A percentile compares a stretch with the other conserved stretches of the same genome.
Evolutionary conservation across 768 basidiomycete species (phyloP).

Genomic region (Boletus tylopilopsis): DNA sequence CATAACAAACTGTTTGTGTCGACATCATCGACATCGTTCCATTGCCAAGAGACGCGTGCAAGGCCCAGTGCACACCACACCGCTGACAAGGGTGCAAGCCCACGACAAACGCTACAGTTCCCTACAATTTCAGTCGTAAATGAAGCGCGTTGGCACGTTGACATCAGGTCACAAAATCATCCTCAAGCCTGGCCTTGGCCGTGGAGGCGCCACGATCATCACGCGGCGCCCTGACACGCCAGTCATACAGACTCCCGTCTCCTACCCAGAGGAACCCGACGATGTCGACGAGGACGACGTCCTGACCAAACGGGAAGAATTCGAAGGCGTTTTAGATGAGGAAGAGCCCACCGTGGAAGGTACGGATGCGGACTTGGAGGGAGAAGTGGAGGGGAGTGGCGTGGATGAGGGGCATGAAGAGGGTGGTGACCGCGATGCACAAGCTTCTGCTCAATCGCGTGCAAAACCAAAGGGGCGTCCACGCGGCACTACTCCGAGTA

Average conservation of each 20-base stretch:
- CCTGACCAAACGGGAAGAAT: conserved; percentile 30
- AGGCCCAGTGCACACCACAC: no score
- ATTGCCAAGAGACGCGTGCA: no score
- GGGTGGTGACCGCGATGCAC: conserved; percentile 34
- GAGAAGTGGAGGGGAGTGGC: conserved; percentile 32
- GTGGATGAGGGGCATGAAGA: conserved; percentile 29
- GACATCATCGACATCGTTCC: no score
- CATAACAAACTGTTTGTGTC: conserved; percentile 14
- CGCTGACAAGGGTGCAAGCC: neutral
- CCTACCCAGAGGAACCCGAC: conserved; percentile 21
- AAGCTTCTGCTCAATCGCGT: conserved; percentile 32
- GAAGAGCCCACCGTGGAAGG: conserved; percentile 30
- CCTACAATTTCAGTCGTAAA: neutral
- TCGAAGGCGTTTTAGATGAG: conserved; percentile 27
- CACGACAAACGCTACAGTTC: neutral
- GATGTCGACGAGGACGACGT: conserved; percentile 25
- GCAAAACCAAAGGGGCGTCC: conserved; percentile 38
- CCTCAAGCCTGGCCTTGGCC: conserved; percentile 36
- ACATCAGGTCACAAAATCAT: conserved; percentile 36
- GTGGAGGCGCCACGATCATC: conserved; percentile 25
- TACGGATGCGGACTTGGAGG: conserved; percentile 26
- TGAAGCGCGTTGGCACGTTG: conserved; percentile 23
- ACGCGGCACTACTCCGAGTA: conserved; percentile 28
- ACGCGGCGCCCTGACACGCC: conserved; percentile 25
- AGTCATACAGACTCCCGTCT: conserved; percentile 8